Percentiles rank a stretch among this genome's conserved stretches.
These are phyloP conservation scores for Aureobasidium sp. DNA, from an alignment of 2,329 filamentous ascomycete genomes.

Conservation along the genomic window DNA sequence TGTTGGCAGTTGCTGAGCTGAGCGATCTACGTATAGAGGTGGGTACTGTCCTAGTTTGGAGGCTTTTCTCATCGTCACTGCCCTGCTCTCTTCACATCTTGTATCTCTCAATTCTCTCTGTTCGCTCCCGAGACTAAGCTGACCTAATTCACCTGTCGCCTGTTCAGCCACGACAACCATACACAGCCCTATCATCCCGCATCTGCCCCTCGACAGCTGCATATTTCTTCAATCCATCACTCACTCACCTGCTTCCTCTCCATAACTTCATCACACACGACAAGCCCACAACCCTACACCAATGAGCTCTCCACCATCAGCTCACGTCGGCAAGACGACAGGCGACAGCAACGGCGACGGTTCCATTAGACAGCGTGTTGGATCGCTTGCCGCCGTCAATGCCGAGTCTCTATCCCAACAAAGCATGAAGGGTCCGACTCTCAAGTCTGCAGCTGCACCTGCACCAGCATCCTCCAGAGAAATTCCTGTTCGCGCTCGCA, in stretches of 20 bases:
- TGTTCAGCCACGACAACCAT: neutral
- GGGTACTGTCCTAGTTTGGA: neutral
- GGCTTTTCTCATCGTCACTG: neutral
- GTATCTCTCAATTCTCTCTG: neutral
- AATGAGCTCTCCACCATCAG: constrained; percentile 12
- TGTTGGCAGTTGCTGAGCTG: constrained; percentile 7
- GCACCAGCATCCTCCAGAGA: neutral
- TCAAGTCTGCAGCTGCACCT: neutral
- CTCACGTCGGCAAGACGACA: neutral
- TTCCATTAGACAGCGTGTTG: neutral
- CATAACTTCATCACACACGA: neutral
- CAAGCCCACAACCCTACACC: neutral
- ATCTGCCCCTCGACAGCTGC: constrained; percentile 13
- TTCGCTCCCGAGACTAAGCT: neutral
- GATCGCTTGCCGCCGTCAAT: constrained; percentile 6
- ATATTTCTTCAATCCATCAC: neutral
- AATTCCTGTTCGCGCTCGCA: constrained; percentile 1
- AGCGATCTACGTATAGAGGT: constrained; percentile 7
- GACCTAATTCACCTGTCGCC: neutral
- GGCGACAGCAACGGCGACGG: neutral
- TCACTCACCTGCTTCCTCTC: neutral
- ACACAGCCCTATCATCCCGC: constrained; percentile 6
- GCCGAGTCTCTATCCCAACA: neutral
- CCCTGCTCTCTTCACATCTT: neutral
- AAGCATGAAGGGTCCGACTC: neutral